Evolutionary conservation across 139 green algal species (phyloP).

Genomic region (Closterium sp.): DNA sequence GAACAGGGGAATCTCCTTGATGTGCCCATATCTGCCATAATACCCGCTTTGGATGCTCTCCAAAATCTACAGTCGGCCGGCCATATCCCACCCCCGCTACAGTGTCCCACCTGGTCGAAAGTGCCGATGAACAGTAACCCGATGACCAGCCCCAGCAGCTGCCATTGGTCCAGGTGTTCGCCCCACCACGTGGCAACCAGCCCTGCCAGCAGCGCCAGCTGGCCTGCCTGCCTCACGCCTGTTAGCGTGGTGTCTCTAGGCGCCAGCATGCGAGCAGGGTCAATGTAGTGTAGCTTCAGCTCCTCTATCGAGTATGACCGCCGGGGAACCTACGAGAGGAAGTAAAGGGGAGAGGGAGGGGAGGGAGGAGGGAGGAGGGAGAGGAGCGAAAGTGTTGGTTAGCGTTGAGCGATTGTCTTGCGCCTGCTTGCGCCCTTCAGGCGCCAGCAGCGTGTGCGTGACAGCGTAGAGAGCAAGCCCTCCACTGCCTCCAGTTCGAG

Average conservation of each 20-base stretch:
- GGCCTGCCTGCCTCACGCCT: background rate
- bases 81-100: too few relatives aligned
- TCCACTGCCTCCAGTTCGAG: background rate
- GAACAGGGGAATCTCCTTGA: too few relatives aligned
- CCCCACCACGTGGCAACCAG: constrained; percentile 58
- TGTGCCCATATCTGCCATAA: too few relatives aligned
- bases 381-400: background rate
- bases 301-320: constrained; percentile 71
- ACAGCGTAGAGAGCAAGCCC: too few relatives aligned
- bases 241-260: constrained; percentile 76
- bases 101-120: constrained; percentile 62
- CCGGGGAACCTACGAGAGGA: constrained; percentile 31
- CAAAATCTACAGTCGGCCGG: too few relatives aligned
- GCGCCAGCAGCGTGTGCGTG: too few relatives aligned
- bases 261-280: constrained; percentile 73
- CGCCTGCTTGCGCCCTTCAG: background rate
- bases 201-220: constrained; percentile 56
- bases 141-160: constrained; percentile 57
- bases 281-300: constrained; percentile 84
- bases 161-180: constrained; percentile 35
- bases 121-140: constrained; percentile 59
- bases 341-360: background rate
- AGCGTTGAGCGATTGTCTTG: background rate
- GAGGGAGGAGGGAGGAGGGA: background rate
- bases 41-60: too few relatives aligned